phyloP scores from a whole-genome alignment of 1,139 yeast species.

The Ogataea hybrid region DNA sequence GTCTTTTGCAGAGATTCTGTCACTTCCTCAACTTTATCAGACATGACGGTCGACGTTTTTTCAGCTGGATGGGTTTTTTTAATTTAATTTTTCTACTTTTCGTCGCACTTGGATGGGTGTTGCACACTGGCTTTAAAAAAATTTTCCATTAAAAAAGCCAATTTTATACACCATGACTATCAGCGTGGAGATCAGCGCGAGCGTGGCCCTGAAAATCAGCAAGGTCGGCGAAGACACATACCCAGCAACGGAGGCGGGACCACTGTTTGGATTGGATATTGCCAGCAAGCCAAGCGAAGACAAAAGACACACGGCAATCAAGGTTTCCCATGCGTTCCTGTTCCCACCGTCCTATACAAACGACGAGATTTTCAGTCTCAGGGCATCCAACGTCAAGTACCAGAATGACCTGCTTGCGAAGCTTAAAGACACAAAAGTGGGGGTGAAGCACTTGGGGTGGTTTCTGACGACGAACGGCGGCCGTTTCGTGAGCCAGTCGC shows the following conservation, averaged over 20 bases:
- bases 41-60: slow-evolving; percentile 29
- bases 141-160: slow-evolving; percentile 3
- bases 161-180: slow-evolving; percentile 1
- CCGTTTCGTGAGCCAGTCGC: slow-evolving; percentile 60
- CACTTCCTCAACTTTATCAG: slow-evolving; percentile 50
- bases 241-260: slow-evolving; percentile 71
- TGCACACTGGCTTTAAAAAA: slow-evolving; percentile 3
- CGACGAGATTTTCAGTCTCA: slow-evolving; percentile 50
- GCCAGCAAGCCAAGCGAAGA: slow-evolving; percentile 32
- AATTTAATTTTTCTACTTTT: background rate
- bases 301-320: slow-evolving; percentile 40
- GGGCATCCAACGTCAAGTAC: slow-evolving; percentile 61
- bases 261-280: slow-evolving; percentile 71
- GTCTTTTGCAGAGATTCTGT: slow-evolving; percentile 84
- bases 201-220: slow-evolving; percentile 67
- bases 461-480: slow-evolving; percentile 73
- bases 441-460: slow-evolving; percentile 81
- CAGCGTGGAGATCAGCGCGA: slow-evolving; percentile 49
- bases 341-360: slow-evolving; percentile 54
- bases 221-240: slow-evolving; percentile 70
- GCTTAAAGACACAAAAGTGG: slow-evolving; percentile 63
- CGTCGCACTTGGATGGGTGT: slow-evolving; percentile 1
- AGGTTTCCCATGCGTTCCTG: slow-evolving; percentile 58
- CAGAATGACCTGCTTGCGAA: slow-evolving; percentile 67
- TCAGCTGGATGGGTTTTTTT: background rate